Base-by-base conservation (phyloP, 805 yeast genomes). In the Starmera amethionina region DNA sequence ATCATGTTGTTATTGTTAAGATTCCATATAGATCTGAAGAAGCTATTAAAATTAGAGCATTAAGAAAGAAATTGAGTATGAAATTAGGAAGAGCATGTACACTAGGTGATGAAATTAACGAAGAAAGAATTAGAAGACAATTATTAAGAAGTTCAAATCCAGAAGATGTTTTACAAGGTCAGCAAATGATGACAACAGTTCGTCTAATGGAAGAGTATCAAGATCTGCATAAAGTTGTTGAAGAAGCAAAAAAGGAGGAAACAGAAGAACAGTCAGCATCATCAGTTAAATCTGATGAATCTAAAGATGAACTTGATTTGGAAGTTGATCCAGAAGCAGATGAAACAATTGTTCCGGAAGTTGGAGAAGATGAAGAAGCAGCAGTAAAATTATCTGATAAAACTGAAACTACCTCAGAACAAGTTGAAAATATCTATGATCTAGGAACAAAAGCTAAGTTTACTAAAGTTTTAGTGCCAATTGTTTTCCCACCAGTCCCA, bases 401-500 rank as follows among this genome's bases (percentile, higher is more conserved):
- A 27, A 52, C 50, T 28, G 48, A 54, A 6, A 47, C 50, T 28
- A 53, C 48, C 8, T 49, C 48, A 22, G 52, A 44, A 5, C 54
- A 43, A 7, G 56, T 48, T 3, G 57, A 47, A 2, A 56, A 44
- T 11, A 50, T 51, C 4, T 49, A 44, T 2, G 42, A 40, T 35
- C 43, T 40, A 18, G 55, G 51, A 3, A 51, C 46, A 34, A 45
- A 40, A 30, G 47, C 42, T 19, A 44, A 48, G 19, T 46, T 43
- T 15, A 45, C 50, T 27, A 40, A 40, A 32, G 67, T 82, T 3
- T 63, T 86, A 42, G 78, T 76, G 8, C 95, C 95, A 6, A 67
- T 88, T 50, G 62, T 59, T 35, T 66, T 88, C 46, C 94, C 96
- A 0, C 70, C 67, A 0, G 73, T 86, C 34, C 96, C 96, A 12